Percentiles rank a stretch among this genome's conserved stretches.
Conservation (phyloP, 192 early-diverging fungal species). For the Coemansia sp. region DNA sequence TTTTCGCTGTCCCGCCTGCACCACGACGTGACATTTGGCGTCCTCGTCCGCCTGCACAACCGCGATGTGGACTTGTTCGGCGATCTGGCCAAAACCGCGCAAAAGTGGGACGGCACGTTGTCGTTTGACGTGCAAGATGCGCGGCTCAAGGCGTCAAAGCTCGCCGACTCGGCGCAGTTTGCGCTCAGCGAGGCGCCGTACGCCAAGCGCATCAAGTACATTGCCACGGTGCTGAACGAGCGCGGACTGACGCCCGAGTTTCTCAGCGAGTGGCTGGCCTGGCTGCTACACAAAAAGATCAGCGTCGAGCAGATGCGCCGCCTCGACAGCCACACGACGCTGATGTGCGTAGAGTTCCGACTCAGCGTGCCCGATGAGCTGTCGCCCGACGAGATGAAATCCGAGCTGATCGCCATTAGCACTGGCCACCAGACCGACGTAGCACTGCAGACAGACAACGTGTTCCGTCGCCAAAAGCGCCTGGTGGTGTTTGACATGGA, state of each 20-base stretch:
- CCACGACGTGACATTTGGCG: slow-evolving; percentile 94
- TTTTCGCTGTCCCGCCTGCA: slow-evolving; percentile 88
- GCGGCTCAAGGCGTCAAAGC: slow-evolving; percentile 62
- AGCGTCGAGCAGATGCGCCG: slow-evolving; percentile 89
- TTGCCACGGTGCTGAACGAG: slow-evolving; percentile 86
- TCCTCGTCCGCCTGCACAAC: slow-evolving; percentile 74
- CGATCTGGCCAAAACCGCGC: slow-evolving; percentile 73
- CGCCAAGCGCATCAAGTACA: slow-evolving; percentile 79
- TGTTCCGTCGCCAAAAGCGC: slow-evolving; percentile 87
- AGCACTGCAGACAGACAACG: slow-evolving; percentile 85
- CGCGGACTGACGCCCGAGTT: slow-evolving; percentile 77
- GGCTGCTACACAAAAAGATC: slow-evolving; percentile 76
- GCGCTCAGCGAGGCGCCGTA: slow-evolving; percentile 81
- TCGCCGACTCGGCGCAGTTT: slow-evolving; percentile 53
- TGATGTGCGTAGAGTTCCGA: slow-evolving; percentile 83
- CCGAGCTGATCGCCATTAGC: slow-evolving; percentile 74
- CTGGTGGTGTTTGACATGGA: slow-evolving; percentile 99
- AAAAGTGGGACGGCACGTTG: slow-evolving; percentile 85
- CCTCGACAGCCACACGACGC: slow-evolving; percentile 64
- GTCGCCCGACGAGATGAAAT: slow-evolving; percentile 69
- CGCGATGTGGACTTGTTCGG: slow-evolving; percentile 79
- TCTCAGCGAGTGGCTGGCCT: slow-evolving; percentile 77
- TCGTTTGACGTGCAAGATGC: slow-evolving; percentile 78
- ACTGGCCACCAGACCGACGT: slow-evolving; percentile 76
- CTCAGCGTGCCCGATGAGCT: slow-evolving; percentile 74